Conservation (phyloP, 495 filamentous ascomycete genomes). For the Astrocystis sublimbata region DNA sequence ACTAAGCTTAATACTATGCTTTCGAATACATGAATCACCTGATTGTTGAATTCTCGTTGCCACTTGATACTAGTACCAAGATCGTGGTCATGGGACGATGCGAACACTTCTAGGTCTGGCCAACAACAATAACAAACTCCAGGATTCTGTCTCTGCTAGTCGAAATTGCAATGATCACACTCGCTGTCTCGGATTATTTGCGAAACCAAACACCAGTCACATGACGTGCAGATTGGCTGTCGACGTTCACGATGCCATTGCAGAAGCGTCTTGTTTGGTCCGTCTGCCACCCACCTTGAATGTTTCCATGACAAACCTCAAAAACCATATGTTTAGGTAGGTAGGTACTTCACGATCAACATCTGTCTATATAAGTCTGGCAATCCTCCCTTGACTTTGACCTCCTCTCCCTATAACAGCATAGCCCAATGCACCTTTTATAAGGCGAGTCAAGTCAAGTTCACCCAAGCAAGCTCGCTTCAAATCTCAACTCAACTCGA, state of each 20-base stretch:
- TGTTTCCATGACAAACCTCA: not conserved
- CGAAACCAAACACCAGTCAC: not conserved
- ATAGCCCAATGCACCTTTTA: too few species aligned
- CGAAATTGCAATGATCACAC: not conserved
- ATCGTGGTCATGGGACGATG: not conserved
- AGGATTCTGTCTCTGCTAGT: not conserved
- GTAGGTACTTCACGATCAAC: too few species aligned
- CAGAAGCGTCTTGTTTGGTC: not conserved
- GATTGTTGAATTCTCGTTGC: not conserved
- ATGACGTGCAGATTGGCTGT: not conserved
- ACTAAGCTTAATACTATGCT: not conserved
- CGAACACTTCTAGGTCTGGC: not conserved
- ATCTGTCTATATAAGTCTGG: not conserved
- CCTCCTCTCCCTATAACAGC: not conserved
- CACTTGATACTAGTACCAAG: not conserved
- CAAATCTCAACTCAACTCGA: too few species aligned
- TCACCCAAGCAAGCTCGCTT: not conserved
- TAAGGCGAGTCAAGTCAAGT: too few species aligned
- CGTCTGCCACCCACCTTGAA: not conserved
- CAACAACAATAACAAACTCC: too few species aligned
- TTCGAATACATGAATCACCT: not conserved
- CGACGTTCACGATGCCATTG: not conserved
- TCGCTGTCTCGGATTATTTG: not conserved
- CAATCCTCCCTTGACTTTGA: not conserved
- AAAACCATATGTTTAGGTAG: too few species aligned